Percentiles rank a stretch among this genome's conserved stretches.
Conservation (phyloP, 176 grass and related monocot genomes). For the Oryza meyeriana region DNA sequence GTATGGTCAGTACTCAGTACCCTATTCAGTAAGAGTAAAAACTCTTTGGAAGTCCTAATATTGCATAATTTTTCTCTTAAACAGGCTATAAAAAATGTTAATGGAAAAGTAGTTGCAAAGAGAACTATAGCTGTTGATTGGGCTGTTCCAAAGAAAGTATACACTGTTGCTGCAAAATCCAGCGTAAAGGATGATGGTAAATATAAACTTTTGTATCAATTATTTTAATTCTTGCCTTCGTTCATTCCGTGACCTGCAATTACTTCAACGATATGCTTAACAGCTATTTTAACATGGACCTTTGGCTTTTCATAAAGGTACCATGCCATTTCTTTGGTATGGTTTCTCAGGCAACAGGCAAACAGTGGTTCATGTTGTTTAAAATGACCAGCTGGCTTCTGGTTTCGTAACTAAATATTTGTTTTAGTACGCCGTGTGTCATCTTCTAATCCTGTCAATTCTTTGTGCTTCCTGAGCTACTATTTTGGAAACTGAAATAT, state of each 20-base stretch:
- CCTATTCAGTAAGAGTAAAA: constrained; percentile 25
- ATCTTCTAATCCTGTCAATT: neutral
- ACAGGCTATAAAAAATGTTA: constrained; percentile 88
- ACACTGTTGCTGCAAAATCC: constrained; percentile 62
- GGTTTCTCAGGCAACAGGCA: constrained; percentile 7
- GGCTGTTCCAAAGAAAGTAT: constrained; percentile 87
- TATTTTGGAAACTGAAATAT: constrained; percentile 10
- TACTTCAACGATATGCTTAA: neutral
- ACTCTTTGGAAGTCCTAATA: constrained; percentile 27
- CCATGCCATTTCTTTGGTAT: neutral
- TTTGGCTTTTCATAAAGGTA: neutral
- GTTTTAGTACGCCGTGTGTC: neutral
- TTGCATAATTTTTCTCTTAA: constrained; percentile 28
- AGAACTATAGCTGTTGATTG: constrained; percentile 97
- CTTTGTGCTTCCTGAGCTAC: constrained; percentile 14
- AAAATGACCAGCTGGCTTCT: neutral
- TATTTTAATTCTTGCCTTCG: neutral
- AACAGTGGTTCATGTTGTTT: neutral
- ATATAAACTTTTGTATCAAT: constrained; percentile 9
- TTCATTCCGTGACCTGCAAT: neutral
- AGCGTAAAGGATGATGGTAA: constrained; percentile 59
- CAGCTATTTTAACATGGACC: neutral
- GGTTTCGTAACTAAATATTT: neutral
- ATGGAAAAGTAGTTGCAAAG: constrained; percentile 72
- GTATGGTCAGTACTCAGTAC: constrained; percentile 58